Evolutionary conservation across 768 basidiomycete species (phyloP).

Genomic region (Mycena albidolilacea): DNA sequence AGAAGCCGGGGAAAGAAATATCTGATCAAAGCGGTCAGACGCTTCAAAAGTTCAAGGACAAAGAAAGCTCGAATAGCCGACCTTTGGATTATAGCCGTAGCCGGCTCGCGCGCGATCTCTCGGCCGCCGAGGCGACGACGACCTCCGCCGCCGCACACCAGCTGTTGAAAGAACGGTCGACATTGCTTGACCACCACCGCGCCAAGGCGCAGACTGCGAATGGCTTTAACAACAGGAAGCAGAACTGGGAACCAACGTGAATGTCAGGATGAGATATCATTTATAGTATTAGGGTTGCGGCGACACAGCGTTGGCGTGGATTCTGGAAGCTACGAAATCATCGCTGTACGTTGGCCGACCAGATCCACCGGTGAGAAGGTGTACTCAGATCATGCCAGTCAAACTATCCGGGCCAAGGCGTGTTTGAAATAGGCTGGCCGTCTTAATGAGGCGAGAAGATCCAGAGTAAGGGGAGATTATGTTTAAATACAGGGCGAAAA

Average conservation of each 20-base stretch:
- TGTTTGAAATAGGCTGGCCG: slow-evolving; percentile 54
- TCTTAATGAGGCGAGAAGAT: slow-evolving; percentile 61
- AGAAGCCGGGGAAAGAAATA: slow-evolving; percentile 32
- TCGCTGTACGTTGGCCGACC: slow-evolving; percentile 57
- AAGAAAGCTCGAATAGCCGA: slow-evolving; percentile 26
- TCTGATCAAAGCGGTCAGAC: slow-evolving; percentile 34
- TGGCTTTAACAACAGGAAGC: slow-evolving; percentile 27
- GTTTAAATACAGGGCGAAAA: slow-evolving; percentile 63
- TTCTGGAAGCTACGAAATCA: slow-evolving; percentile 67
- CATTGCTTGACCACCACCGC: slow-evolving; percentile 33
- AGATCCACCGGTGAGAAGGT: slow-evolving; percentile 56
- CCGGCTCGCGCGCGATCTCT: slow-evolving; percentile 25
- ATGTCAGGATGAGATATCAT: slow-evolving; percentile 48
- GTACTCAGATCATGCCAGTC: slow-evolving; percentile 40
- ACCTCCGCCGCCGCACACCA: slow-evolving; percentile 20
- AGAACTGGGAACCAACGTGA: slow-evolving; percentile 29
- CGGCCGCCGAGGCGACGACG: slow-evolving; percentile 15
- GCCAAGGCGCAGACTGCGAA: slow-evolving; percentile 32
- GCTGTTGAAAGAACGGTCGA: slow-evolving; percentile 26
- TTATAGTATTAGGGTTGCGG: slow-evolving; percentile 56
- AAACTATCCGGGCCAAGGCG: slow-evolving; percentile 35
- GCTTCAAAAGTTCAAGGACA: slow-evolving; percentile 6
- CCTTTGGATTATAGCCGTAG: slow-evolving; percentile 27
- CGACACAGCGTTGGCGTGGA: slow-evolving; percentile 38
- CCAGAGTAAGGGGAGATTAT: slow-evolving; percentile 61